Evolutionary conservation across 257 asterid species (phyloP).

Genomic region (Forsythia viridissima): DNA sequence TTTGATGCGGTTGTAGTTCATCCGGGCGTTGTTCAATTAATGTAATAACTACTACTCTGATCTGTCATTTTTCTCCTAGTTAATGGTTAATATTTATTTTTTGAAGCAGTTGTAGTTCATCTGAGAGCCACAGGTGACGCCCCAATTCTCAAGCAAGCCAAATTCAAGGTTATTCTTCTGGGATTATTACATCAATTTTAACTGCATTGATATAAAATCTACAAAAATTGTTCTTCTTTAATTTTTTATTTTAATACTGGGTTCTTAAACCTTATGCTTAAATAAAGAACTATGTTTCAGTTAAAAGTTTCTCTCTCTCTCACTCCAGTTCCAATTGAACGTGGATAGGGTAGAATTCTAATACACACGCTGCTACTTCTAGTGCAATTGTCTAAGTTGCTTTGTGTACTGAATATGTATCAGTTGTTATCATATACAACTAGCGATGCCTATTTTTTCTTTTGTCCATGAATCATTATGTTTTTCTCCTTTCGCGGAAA

Average conservation of each 20-base stretch:
- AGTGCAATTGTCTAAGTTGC: neutral
- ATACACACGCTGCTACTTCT: neutral
- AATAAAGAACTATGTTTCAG: neutral
- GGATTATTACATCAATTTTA: neutral
- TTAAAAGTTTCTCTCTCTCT: neutral
- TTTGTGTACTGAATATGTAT: neutral
- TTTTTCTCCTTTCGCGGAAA: neutral
- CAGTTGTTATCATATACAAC: neutral
- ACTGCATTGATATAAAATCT: neutral
- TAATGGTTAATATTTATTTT: neutral
- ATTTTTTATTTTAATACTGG: too few relatives aligned
- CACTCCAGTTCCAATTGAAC: neutral
- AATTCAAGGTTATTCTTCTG: conserved; percentile 66
- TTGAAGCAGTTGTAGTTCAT: conserved; percentile 76
- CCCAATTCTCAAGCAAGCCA: conserved; percentile 90
- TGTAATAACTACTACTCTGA: neutral
- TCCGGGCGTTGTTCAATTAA: conserved; percentile 22
- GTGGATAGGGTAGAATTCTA: neutral
- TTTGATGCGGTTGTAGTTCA: conserved; percentile 76
- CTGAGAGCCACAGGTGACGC: conserved; percentile 98
- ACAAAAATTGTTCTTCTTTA: neutral
- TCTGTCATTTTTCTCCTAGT: neutral
- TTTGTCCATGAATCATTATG: neutral
- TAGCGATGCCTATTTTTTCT: neutral
- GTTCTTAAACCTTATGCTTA: neutral